Base-by-base conservation (phyloP, 805 yeast genomes). In the Ogataea polymorpha region DNA sequence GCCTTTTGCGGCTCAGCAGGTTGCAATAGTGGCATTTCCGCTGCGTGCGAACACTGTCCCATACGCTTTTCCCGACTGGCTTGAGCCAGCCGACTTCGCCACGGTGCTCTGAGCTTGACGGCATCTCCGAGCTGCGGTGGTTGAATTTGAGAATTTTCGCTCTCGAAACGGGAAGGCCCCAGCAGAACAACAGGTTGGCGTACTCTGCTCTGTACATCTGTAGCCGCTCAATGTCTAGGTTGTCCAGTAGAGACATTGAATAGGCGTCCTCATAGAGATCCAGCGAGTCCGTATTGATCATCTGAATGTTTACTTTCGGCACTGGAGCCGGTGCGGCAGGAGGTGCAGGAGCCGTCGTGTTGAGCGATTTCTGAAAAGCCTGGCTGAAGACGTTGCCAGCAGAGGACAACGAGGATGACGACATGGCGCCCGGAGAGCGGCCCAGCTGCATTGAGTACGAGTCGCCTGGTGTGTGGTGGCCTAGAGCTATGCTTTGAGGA, bases 141-240 rank as follows among this genome's bases (percentile, higher is more conserved):
- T 82, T 83, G 66, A 78, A 76, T 62, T 90, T 88, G 41, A 87
- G 59, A 9, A 90, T 75, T 54, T 90, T 90, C 21, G 86, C 79
- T 31, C 96, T 64, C 48, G 82, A 78, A n/a, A 85, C 73, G 0
- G 89, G 85, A 14, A 89, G 68, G 0, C 93, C 95, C 97, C 97
- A 91, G 24, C 74, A 62, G 54, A 76, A 86, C 11, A 90, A 66
- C 56, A 90, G 71, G 14, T 82, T 75, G 0, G 96, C 89, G 59
- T 91, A 90, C 50, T 80, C 82, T 15, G 74, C 71, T 28, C 96
- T 61, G 56, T 77, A 75, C 41, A 54, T 36, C 30, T 56, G 59
- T 32, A 75, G 60, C 35, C 67, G 67, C 2, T 56, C 55, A 7
- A 52, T 53, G 32, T 70, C 68, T 8, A 66, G 61, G 3, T 68